phyloP scores from a whole-genome alignment of 2,329 filamentous ascomycete genomes.

The Curvularia sp. region DNA sequence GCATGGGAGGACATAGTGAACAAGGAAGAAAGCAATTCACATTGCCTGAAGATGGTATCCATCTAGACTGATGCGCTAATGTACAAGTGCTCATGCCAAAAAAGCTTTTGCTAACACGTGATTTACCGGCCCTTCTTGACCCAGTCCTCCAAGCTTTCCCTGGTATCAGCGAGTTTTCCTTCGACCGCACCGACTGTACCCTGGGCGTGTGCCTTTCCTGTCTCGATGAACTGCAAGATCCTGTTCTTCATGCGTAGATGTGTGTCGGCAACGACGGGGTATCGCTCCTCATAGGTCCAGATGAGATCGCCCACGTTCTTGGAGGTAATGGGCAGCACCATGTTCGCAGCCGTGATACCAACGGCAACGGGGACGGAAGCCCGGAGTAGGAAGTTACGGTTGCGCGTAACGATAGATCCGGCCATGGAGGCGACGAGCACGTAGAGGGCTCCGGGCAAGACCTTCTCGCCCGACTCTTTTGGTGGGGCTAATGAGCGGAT shows the following conservation, averaged over 20 bases:
- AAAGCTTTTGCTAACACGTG: conserved; percentile 10
- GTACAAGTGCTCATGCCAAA: conserved; percentile 26
- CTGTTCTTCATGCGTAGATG: conserved; percentile 76
- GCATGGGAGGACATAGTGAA: background rate
- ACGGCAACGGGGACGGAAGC: conserved; percentile 78
- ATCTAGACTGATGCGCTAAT: conserved; percentile 22
- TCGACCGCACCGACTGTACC: conserved; percentile 76
- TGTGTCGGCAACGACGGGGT: conserved; percentile 81
- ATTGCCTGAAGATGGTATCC: conserved; percentile 10
- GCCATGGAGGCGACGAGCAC: conserved; percentile 95
- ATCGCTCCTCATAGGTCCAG: conserved; percentile 92
- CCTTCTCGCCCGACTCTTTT: conserved; percentile 82
- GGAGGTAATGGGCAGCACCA: conserved; percentile 87
- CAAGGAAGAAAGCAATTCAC: conserved; percentile 11
- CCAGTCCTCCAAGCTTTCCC: conserved; percentile 84
- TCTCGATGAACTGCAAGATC: conserved; percentile 72
- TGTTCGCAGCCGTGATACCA: conserved; percentile 82
- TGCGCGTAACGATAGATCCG: conserved; percentile 86
- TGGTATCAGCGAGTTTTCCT: conserved; percentile 77
- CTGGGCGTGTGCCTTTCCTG: conserved; percentile 76
- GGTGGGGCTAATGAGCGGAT: conserved; percentile 87
- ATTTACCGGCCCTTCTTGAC: conserved; percentile 84
- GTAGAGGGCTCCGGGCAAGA: conserved; percentile 90
- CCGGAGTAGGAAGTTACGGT: conserved; percentile 84
- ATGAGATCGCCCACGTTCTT: conserved; percentile 83